Base-by-base conservation (phyloP, 1,284 basidiomycete genomes). In the Cryptococcus floricola region DNA sequence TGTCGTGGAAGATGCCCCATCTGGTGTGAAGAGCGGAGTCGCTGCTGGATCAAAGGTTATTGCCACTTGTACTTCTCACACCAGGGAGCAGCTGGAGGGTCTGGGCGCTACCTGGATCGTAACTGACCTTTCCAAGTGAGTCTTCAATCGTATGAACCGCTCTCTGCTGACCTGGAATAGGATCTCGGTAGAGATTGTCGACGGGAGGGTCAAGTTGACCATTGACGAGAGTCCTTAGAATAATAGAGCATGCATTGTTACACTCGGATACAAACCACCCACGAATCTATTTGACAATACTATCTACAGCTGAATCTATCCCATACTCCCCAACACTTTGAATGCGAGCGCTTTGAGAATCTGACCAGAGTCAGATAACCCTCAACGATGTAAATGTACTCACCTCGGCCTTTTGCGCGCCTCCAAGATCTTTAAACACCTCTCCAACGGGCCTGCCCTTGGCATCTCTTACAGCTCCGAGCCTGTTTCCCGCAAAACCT, bases 361-460 rank as follows among this genome's bases (percentile, higher is more conserved):
- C 88, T 97, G 47, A 61, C 16, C 13, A 12, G 58, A 27, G 27
- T 18, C 69, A 58, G 52, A 58, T 57, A 53, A 52, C 48, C 23
- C 49, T 41, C 47, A 31, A 37, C 38, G 14, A 34, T 34, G 10
- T 34, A 6, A 8, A 8, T n/a, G 4, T 39, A 19, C 81, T 55
- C 63, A 89, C 91, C 83, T 93, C 88, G 39, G 93, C 91, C 71
- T 91, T 93, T 80, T 95, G 89, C 51, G 80, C 80, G 2, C 85
- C 83, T 16, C 85, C 87, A 13, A 97, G 81, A 28, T 87, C 82
- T 48, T 82, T 79, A 75, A 98, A 98, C n/a, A 98, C 95, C 18
- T 87, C 81, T 10, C 89, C 90, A 23, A 96, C 91, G 60, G 86
- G 87, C 81, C 90, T 91, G n/a, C 80, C 92, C 78, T 95, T 95